Conservation (phyloP, 1,284 basidiomycete species). For the Sporisorium exsertum region DNA sequence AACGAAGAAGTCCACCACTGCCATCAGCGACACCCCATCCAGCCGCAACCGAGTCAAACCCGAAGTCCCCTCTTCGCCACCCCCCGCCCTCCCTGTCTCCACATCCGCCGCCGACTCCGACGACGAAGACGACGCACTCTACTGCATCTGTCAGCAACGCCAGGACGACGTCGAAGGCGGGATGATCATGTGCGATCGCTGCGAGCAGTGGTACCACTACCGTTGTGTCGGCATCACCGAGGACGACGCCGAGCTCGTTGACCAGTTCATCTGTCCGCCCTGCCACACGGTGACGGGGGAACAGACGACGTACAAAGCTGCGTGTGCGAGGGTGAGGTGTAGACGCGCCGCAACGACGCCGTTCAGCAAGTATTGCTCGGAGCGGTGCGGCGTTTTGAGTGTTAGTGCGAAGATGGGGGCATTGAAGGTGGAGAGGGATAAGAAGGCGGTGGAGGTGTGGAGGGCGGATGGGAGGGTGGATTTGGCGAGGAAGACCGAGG, state of each 20-base stretch:
- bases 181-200: slow-evolving; percentile 65
- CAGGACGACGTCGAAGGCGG: slow-evolving; percentile 59
- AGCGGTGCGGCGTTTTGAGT: slow-evolving; percentile 52
- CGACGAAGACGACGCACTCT: slow-evolving; percentile 47
- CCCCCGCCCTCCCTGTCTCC: background rate
- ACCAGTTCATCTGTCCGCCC: slow-evolving; percentile 57
- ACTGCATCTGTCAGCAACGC: slow-evolving; percentile 50
- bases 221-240: slow-evolving; percentile 55
- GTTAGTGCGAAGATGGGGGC: slow-evolving; percentile 28
- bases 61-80: slow-evolving; percentile 3
- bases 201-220: slow-evolving; percentile 65
- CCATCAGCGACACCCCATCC: slow-evolving; percentile 1
- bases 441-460: slow-evolving; percentile 2
- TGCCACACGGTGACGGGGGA: slow-evolving; percentile 46
- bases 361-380: slow-evolving; percentile 61
- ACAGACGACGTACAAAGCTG: slow-evolving; percentile 55
- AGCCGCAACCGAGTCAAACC: slow-evolving; percentile 9
- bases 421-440: slow-evolving; percentile 19
- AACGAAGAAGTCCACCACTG: slow-evolving; percentile 20
- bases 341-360: slow-evolving; percentile 43
- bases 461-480: slow-evolving; percentile 22
- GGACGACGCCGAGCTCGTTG: slow-evolving; percentile 53
- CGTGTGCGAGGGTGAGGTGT: slow-evolving; percentile 46
- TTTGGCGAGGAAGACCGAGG: slow-evolving; percentile 22
- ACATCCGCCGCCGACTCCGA: slow-evolving; percentile 18